These are phyloP conservation scores for Fusarium foetens DNA, from an alignment of 2,329 filamentous ascomycete genomes.

Conservation along the genomic window DNA sequence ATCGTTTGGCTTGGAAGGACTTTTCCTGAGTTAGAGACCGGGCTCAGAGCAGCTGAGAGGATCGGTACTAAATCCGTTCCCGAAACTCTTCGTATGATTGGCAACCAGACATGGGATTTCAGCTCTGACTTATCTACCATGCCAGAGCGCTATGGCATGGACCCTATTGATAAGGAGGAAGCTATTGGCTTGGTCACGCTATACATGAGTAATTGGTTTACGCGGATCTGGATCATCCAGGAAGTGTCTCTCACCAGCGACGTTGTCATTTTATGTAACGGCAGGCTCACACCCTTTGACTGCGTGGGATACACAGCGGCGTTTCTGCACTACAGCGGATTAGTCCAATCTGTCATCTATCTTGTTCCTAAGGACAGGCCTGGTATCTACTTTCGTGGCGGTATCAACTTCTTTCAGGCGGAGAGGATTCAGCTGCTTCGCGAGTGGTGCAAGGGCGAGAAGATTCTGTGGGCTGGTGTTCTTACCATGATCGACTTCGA, in stretches of 20 bases:
- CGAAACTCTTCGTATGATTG: not conserved
- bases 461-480: not conserved
- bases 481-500: not conserved
- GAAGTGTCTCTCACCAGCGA: not conserved
- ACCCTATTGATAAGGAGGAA: not conserved
- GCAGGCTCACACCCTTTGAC: not conserved
- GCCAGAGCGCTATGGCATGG: not conserved
- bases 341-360: not conserved
- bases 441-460: slow-evolving; percentile 5
- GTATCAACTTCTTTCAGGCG: not conserved
- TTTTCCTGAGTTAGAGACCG: not conserved
- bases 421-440: not conserved
- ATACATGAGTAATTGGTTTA: not conserved
- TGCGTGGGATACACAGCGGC: not conserved
- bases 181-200: not conserved
- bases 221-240: not conserved
- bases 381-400: not conserved
- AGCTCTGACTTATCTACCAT: not conserved
- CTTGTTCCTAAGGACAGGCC: not conserved
- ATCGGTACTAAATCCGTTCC: not conserved
- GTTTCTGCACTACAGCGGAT: slow-evolving; percentile 1
- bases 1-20: slow-evolving; percentile 3
- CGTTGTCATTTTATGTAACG: not conserved
- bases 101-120: not conserved
- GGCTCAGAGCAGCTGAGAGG: not conserved